Conservation (phyloP, 768 basidiomycete species). For the Agaricus subrufescens region DNA sequence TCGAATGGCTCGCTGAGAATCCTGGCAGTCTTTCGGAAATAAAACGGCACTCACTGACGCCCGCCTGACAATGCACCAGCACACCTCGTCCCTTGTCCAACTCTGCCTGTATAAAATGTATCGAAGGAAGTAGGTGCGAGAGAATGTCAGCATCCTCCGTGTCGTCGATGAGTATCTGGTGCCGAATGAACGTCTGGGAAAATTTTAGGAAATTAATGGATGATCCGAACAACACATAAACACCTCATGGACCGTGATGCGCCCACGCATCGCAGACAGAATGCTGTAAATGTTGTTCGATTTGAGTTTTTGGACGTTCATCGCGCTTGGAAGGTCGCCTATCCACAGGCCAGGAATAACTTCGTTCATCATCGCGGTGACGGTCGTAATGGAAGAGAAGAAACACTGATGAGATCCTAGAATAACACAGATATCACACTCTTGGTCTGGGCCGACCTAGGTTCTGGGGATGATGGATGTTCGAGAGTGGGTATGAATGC, state of each 20-base stretch:
- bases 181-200: constrained; percentile 68
- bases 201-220: neutral
- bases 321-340: constrained; percentile 71
- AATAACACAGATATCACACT: neutral
- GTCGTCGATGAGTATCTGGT: constrained; percentile 78
- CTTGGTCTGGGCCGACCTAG: neutral
- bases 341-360: constrained; percentile 81
- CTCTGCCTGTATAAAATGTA: constrained; percentile 80
- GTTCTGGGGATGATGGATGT: no score
- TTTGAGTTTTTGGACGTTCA: constrained; percentile 55
- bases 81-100: constrained; percentile 73
- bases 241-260: constrained; percentile 62
- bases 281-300: constrained; percentile 74
- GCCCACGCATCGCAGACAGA: constrained; percentile 68
- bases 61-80: constrained; percentile 88
- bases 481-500: no score
- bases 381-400: neutral
- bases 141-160: constrained; percentile 74
- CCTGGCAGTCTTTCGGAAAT: neutral
- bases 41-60: constrained; percentile 61
- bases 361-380: constrained; percentile 57
- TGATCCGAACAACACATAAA: constrained; percentile 11
- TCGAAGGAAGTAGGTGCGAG: constrained; percentile 70
- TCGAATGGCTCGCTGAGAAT: constrained; percentile 21
- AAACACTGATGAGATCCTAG: constrained; percentile 13